Evolutionary conservation across 306 rosid genomes (phyloP).

Genomic region (Macrotyloma uniflorum): DNA sequence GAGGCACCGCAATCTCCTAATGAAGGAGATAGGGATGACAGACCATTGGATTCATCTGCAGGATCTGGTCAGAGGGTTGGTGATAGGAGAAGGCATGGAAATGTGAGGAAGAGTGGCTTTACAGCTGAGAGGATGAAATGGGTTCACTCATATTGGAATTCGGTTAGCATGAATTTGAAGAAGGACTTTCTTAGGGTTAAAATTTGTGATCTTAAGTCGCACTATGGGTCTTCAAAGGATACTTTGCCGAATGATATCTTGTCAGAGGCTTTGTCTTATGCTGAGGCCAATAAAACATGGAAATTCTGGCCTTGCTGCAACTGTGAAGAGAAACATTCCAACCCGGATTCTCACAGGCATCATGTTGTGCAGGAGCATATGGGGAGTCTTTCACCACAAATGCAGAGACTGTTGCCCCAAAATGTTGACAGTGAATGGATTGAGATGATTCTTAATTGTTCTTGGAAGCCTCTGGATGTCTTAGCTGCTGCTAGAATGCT

Average conservation of each 20-base stretch:
- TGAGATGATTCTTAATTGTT: slow-evolving; percentile 76
- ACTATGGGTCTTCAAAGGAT: slow-evolving; percentile 70
- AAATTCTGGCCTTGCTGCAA: slow-evolving; percentile 85
- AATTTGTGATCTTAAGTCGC: slow-evolving; percentile 69
- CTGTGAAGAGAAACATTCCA: slow-evolving; percentile 62
- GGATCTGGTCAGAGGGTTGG: slow-evolving; percentile 66
- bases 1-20: slow-evolving; percentile 60
- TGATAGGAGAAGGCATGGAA: slow-evolving; percentile 65
- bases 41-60: slow-evolving; percentile 55
- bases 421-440: slow-evolving; percentile 76
- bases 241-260: slow-evolving; percentile 59
- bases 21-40: slow-evolving; percentile 67
- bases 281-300: slow-evolving; percentile 73
- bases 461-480: slow-evolving; percentile 89
- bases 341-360: slow-evolving; percentile 68
- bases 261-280: slow-evolving; percentile 73
- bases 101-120: slow-evolving; percentile 63
- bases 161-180: slow-evolving; percentile 66
- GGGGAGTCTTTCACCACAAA: slow-evolving; percentile 68
- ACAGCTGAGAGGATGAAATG: slow-evolving; percentile 73
- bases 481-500: slow-evolving; percentile 77
- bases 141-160: slow-evolving; percentile 77
- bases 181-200: slow-evolving; percentile 71
- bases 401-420: slow-evolving; percentile 82
- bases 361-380: slow-evolving; percentile 89